These are phyloP conservation scores for Veloporphyrellus conicus DNA, from an alignment of 1,284 basidiomycete genomes.

Conservation along the genomic window DNA sequence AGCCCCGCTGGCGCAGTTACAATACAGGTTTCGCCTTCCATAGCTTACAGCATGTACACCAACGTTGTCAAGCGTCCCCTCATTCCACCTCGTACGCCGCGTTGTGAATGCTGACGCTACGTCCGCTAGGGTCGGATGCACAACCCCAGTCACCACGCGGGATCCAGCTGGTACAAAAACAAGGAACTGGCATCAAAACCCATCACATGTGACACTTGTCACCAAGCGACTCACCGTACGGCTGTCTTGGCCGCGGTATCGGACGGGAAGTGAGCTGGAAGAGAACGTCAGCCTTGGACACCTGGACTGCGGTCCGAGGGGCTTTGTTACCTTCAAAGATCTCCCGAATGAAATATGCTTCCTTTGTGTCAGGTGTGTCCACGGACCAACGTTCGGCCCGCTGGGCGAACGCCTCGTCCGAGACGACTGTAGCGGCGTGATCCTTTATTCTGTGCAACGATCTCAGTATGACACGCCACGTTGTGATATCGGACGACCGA, in stretches of 20 bases:
- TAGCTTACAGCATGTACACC: constrained; percentile 21
- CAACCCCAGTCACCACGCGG: constrained; percentile 97
- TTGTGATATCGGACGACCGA: constrained; percentile 33
- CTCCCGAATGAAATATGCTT: constrained; percentile 93
- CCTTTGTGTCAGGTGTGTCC: constrained; percentile 93
- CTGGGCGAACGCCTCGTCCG: constrained; percentile 80
- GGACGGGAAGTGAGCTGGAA: constrained; percentile 72
- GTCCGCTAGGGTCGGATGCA: constrained; percentile 88
- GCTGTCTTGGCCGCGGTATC: constrained; percentile 89
- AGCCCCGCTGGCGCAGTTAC: constrained; percentile 21
- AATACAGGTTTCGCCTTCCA: constrained; percentile 4
- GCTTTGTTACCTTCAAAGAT: constrained; percentile 78
- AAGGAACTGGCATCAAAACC: constrained; percentile 7
- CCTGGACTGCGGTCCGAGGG: constrained; percentile 25
- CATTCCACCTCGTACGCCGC: constrained; percentile 64
- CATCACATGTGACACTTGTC: constrained; percentile 11
- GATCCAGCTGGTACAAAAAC: constrained; percentile 82
- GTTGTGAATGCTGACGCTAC: constrained; percentile 94
- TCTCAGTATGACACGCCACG: neutral
- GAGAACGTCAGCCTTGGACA: constrained; percentile 7
- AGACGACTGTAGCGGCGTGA: constrained; percentile 71
- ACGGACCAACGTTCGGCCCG: constrained; percentile 74
- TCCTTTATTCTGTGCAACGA: constrained; percentile 73
- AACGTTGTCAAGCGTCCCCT: constrained; percentile 12
- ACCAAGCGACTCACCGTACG: constrained; percentile 60